Percentiles rank a stretch among this genome's conserved stretches.
Evolutionary conservation across 164 flowering plant genomes (phyloP).

Genomic region (Sedum album): DNA sequence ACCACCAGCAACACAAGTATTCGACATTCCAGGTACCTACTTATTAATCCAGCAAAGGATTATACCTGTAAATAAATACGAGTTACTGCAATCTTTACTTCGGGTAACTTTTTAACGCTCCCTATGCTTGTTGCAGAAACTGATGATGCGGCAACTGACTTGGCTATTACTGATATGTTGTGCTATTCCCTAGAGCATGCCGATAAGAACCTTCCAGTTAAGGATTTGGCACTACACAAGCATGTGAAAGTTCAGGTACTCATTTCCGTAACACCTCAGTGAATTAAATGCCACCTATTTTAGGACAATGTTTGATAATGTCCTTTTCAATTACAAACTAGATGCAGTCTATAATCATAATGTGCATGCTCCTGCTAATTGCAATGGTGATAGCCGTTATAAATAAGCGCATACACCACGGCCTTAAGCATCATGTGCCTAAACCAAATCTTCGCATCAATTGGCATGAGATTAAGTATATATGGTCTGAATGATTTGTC

Average conservation of each 20-base stretch:
- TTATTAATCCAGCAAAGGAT: background rate
- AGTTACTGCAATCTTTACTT: background rate
- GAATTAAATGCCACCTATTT: background rate
- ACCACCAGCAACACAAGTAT: slow-evolving; percentile 61
- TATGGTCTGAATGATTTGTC: slow-evolving; percentile 33
- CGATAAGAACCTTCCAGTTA: slow-evolving; percentile 54
- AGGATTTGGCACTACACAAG: background rate
- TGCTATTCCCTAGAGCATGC: slow-evolving; percentile 68
- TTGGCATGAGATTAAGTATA: slow-evolving; percentile 42
- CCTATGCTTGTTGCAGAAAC: slow-evolving; percentile 36
- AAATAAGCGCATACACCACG: background rate
- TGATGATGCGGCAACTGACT: slow-evolving; percentile 31
- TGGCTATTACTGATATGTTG: slow-evolving; percentile 47
- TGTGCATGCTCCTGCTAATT: background rate
- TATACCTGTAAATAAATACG: background rate
- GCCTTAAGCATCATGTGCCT: background rate
- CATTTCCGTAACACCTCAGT: background rate
- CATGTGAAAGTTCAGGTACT: background rate
- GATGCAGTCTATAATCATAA: background rate
- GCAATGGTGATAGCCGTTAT: background rate
- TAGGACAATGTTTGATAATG: background rate
- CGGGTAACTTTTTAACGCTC: background rate
- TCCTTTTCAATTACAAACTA: background rate
- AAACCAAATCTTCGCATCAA: slow-evolving; percentile 15
- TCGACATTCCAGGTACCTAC: slow-evolving; percentile 80